These are phyloP conservation scores for Pisolithus albus DNA, from an alignment of 768 basidiomycete genomes.

Conservation along the genomic window DNA sequence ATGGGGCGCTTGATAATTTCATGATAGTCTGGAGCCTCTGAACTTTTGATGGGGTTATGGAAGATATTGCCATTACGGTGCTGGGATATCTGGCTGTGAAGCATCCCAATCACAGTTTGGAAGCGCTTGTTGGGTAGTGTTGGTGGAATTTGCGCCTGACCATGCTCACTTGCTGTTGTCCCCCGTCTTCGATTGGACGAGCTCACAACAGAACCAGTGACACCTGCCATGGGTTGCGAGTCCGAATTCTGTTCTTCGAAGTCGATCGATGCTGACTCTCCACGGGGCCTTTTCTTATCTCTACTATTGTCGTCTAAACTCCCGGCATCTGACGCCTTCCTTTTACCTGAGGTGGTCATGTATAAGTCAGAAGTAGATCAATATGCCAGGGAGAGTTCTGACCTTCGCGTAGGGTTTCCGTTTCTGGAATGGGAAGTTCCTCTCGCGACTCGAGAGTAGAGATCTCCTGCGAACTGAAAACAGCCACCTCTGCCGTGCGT, in stretches of 20 bases:
- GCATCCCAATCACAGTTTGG: slow-evolving; percentile 73
- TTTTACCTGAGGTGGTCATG: slow-evolving; percentile 13
- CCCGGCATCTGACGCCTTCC: slow-evolving; percentile 20
- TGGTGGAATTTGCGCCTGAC: slow-evolving; percentile 14
- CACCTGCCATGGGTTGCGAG: neutral
- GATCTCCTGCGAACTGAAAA: slow-evolving; percentile 11
- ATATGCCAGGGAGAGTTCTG: neutral
- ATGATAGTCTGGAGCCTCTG: slow-evolving; percentile 86
- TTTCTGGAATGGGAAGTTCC: neutral
- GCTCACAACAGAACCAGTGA: slow-evolving; percentile 2
- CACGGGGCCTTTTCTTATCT: slow-evolving; percentile 25
- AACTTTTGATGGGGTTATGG: slow-evolving; percentile 80
- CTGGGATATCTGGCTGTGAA: slow-evolving; percentile 76
- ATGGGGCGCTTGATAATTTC: slow-evolving; percentile 93
- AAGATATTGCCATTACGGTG: slow-evolving; percentile 89
- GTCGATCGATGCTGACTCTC: slow-evolving; percentile 17
- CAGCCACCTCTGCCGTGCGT: slow-evolving; percentile 11
- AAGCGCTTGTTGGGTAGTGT: slow-evolving; percentile 55
- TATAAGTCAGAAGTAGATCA: neutral
- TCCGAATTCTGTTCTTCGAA: slow-evolving; percentile 40
- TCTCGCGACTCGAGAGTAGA: slow-evolving; percentile 9
- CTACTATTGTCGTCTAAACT: slow-evolving; percentile 16
- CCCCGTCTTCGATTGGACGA: slow-evolving; percentile 15
- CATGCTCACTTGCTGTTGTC: slow-evolving; percentile 12
- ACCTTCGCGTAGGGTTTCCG: slow-evolving; percentile 18